Conservation (phyloP, 2,329 filamentous ascomycete genomes). For the Microdochium bolleyi region DNA sequence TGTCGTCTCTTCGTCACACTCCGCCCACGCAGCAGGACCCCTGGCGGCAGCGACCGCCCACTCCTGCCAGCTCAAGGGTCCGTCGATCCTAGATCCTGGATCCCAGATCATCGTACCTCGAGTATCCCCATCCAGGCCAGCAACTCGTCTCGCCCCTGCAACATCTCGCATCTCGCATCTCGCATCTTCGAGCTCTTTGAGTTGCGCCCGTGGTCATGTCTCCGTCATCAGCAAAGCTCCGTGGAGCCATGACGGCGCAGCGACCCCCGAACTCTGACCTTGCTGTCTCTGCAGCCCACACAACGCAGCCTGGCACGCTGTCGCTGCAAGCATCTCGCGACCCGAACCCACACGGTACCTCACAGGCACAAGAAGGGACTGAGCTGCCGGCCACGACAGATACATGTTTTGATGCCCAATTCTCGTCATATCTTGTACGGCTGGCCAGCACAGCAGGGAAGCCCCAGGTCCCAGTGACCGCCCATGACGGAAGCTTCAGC, state of each 20-base stretch:
- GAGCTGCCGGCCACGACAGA: constrained; percentile 11
- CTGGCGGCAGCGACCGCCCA: not conserved
- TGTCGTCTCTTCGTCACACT: not conserved
- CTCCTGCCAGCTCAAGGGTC: not conserved
- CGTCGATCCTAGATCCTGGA: not conserved
- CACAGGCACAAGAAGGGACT: not conserved
- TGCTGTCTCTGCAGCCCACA: no score
- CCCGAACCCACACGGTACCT: not conserved
- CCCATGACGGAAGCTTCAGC: not conserved
- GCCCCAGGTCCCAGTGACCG: not conserved
- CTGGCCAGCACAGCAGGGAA: not conserved
- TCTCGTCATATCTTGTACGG: constrained; percentile 1
- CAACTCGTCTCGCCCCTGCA: no score
- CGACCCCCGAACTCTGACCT: no score
- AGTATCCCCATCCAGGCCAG: not conserved
- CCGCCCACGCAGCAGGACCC: no score
- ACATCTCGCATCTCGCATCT: no score
- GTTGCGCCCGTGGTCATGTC: no score
- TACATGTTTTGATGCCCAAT: constrained; percentile 21
- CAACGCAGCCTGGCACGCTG: not conserved
- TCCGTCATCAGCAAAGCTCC: no score
- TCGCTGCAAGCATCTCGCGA: not conserved
- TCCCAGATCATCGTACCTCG: not conserved
- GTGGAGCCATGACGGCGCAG: no score
- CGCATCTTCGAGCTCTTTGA: no score